A percentile compares a stretch with the other conserved stretches of the same genome.
phyloP scores from a whole-genome alignment of 345 rosid species.

The Eucalyptus sp. region DNA sequence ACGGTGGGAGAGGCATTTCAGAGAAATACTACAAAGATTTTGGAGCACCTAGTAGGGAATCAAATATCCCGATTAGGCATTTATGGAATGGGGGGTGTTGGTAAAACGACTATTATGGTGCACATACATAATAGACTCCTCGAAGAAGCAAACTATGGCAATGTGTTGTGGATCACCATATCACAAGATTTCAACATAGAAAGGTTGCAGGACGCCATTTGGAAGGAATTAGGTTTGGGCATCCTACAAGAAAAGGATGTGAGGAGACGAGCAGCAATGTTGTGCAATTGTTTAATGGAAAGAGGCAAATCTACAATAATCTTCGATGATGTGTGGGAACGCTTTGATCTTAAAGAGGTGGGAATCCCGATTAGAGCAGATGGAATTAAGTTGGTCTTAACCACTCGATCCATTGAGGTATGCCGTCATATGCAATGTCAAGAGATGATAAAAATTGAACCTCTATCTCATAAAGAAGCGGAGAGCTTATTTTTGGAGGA shows the following conservation, averaged over 20 bases:
- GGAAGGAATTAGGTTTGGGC: not conserved
- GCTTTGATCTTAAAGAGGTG: not conserved
- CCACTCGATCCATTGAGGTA: not conserved
- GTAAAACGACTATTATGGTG: not conserved
- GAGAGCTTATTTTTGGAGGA: not conserved
- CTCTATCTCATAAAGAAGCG: not conserved
- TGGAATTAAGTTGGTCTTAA: not conserved
- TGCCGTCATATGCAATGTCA: not conserved
- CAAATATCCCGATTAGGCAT: not conserved
- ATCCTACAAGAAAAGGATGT: not conserved
- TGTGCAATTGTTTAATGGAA: fast-evolving
- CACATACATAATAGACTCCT: not conserved
- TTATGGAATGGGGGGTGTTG: not conserved
- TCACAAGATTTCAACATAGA: not conserved
- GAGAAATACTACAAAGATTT: not conserved
- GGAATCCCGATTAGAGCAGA: fast-evolving
- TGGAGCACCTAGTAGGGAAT: not conserved
- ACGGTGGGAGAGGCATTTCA: not conserved
- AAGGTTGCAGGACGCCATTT: not conserved
- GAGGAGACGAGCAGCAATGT: not conserved
- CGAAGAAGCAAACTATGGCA: not conserved
- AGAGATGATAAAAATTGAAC: too few relatives aligned
- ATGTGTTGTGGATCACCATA: not conserved
- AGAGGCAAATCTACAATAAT: not conserved
- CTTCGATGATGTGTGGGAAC: not conserved